Evolutionary conservation across 768 basidiomycete genomes (phyloP), one percentile per base, ranked within the genome.

Genomic region (Thelephora ganbajun): DNA sequence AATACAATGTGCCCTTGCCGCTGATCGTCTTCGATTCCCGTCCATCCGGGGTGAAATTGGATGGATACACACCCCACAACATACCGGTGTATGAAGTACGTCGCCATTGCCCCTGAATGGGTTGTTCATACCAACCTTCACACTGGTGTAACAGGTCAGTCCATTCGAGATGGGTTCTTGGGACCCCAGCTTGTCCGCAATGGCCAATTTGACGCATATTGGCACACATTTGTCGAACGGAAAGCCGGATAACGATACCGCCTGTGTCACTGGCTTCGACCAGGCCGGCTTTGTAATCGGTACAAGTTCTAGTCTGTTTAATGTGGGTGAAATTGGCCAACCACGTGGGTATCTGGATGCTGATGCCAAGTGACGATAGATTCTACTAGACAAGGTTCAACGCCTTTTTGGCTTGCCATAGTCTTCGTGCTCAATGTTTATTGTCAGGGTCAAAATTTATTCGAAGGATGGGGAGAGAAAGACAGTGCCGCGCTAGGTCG

Each of bases 271-370:
- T 4, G 79, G 78, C 6, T 89, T 87, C 54, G 84, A 89, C 57
- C 82, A 83, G 59, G 74, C 72, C 0, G 73, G 71, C 0, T 90
- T 86, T 58, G 59, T 89, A 33, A 80, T 86, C 69, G 87, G 83
- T 7, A 76, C 76, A 2, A 86, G 84, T 34, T 74, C 83, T 14
- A 80, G 73, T 53, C 59, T 83, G 20, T 84, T 84, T 63, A 79
- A 79, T 53, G 78, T 76, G 52, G 48, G 65, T 52, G 43, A 51
- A 12, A 37, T 44, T n/a, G n/a, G n/a, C n/a, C n/a, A 9, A 30
- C 9, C 26, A 30, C 26, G 12, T 48, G 16, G 0, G 20, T 16
- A 2, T 3, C 1, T 23, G 9, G 16, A 5, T 50, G 33, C 35
- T 33, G 34, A 12, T 45, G 49, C 13, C 12, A 13, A 16, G 33